Evolutionary conservation across 2,329 filamentous ascomycete species (phyloP), one percentile per base, ranked within the genome.

Genomic region (Trichoderma guizhouense): DNA sequence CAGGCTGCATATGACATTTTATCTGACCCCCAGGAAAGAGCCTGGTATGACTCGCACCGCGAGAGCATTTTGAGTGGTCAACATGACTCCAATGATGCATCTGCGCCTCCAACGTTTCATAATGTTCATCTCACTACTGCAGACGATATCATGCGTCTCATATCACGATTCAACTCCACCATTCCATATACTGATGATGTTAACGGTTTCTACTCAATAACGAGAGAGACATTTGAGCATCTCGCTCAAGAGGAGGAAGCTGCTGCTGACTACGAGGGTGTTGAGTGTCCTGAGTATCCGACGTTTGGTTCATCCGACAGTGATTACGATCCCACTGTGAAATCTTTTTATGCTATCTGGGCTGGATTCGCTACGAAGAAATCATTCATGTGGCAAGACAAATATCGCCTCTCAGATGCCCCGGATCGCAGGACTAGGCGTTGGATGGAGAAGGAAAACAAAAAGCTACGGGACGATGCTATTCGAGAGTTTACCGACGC

Each of bases 11-110:
- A 99, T 80, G 94, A 98, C 81, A 90, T 99, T n/a, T 88, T 99
- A 1, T 97, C 95, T 2, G 96, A 99, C 80, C 91, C 94, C 12
- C 95, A 99, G 80, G 96, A 99, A 81, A 90, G 96, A 76, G 92
- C 95, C 36, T 99, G 96, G 96, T 99, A 99, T 83, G 95, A 99
- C 82, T 94, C 94, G 3, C 96, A 99, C 79, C 91, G 94, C 73
- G 91, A 94, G 76, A 90, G 92, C 65, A 97, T 98, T 73, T 84
- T 98, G 74, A 88, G 88, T 34, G 92, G 91, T 51, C 86, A 88
- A 71, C 88, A 90, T 69, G 75, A 79, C 36, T 80, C 81, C 32
- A 82, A 81, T 32, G 81, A 79, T 47, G 83, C 82, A 24, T 82
- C 83, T 61, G 86, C 85, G 43, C 85, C 88, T 69, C 90, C 89